Conservation (phyloP, 352 stramenopile species). For the Globisporangium ultimum region DNA sequence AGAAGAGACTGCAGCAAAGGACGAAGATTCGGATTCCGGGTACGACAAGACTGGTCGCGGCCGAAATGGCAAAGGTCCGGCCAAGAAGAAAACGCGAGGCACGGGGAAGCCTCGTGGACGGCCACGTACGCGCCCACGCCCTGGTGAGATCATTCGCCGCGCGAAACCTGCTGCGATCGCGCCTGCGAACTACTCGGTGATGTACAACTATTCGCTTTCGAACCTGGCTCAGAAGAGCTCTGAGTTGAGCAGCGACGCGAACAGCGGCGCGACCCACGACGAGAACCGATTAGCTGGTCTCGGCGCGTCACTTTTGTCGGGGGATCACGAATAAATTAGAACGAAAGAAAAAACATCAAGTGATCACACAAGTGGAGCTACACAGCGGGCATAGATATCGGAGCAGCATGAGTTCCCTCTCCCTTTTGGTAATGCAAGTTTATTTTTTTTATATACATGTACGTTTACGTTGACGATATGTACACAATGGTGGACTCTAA, state of each 20-base stretch:
- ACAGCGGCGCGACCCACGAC: constrained; percentile 19
- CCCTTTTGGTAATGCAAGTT: no score
- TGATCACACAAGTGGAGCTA: no score
- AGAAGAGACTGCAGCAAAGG: constrained; percentile 23
- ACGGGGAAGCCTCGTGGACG: constrained; percentile 69
- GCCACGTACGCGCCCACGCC: constrained; percentile 65
- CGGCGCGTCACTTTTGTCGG: constrained; percentile 41
- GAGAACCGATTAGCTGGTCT: constrained; percentile 42
- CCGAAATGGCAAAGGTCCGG: constrained; percentile 28
- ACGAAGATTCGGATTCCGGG: no score
- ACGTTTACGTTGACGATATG: no score
- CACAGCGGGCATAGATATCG: no score
- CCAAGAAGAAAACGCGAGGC: constrained; percentile 76
- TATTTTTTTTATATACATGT: no score
- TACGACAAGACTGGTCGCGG: no score
- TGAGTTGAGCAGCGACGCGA: constrained; percentile 33
- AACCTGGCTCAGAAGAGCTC: constrained; percentile 42
- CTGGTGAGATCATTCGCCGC: constrained; percentile 71
- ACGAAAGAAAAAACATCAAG: no score
- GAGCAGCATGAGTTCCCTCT: no score
- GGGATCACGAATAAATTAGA: constrained; percentile 46
- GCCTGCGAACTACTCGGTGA: constrained; percentile 69
- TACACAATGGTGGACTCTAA: no score
- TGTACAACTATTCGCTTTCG: constrained; percentile 61
- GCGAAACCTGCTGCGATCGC: constrained; percentile 69